Percentiles rank a stretch among this genome's conserved stretches.
Evolutionary conservation across 2,329 filamentous ascomycete species (phyloP).

Genomic region (Whalleya microplaca): DNA sequence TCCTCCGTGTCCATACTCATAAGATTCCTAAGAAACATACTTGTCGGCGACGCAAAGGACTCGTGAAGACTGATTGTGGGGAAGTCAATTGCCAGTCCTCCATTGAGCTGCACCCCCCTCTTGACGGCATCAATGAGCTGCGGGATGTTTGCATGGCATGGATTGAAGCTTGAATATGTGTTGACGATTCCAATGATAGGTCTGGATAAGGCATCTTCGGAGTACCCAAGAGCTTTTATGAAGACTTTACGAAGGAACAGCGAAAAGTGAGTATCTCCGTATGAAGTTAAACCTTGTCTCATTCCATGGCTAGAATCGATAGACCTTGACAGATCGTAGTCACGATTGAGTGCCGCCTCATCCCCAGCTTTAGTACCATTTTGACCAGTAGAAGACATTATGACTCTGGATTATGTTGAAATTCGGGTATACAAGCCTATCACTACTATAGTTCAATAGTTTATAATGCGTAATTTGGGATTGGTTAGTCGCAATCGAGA

Average conservation of each 20-base stretch:
- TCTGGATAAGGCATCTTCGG: constrained; percentile 69
- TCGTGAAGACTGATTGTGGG: constrained; percentile 75
- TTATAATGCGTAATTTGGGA: too few species aligned
- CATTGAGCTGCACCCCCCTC: constrained; percentile 67
- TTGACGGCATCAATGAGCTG: constrained; percentile 73
- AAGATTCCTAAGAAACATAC: constrained; percentile 74
- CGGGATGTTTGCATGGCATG: constrained; percentile 73
- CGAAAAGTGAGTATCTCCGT: constrained; percentile 76
- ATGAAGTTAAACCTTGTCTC: constrained; percentile 67
- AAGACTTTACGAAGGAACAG: constrained; percentile 77
- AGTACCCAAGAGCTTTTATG: constrained; percentile 76
- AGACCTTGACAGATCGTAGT: constrained; percentile 63
- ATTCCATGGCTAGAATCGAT: constrained; percentile 57
- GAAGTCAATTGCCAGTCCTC: constrained; percentile 72
- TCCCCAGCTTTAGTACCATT: background rate
- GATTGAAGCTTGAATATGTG: constrained; percentile 74
- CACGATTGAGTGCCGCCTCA: constrained; percentile 37
- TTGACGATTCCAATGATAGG: constrained; percentile 78
- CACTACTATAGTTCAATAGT: background rate
- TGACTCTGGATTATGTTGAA: background rate
- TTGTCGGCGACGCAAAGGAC: constrained; percentile 70
- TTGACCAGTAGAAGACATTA: constrained; percentile 3
- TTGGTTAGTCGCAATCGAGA: background rate
- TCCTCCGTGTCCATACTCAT: constrained; percentile 84
- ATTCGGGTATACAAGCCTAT: background rate